A percentile compares a stretch with the other conserved stretches of the same genome.
Evolutionary conservation across 2,329 filamentous ascomycete species (phyloP).

Genomic region (Penicillium sp.): DNA sequence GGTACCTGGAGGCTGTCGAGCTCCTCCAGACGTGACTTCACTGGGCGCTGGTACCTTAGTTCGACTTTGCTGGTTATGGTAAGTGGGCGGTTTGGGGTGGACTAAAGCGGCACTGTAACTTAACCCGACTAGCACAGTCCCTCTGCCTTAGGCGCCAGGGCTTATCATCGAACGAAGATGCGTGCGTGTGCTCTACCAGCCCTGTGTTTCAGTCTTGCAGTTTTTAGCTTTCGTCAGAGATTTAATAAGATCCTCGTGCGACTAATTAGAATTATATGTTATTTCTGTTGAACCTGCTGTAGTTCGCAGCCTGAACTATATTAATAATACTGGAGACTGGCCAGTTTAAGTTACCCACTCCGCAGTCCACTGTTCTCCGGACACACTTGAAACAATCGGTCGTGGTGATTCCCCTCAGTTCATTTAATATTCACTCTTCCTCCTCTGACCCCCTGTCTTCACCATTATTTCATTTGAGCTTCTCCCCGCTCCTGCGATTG

Average conservation of each 20-base stretch:
- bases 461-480: slow-evolving; percentile 3
- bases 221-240: neutral
- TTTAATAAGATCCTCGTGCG: neutral
- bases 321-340: slow-evolving; percentile 14
- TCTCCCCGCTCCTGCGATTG: slow-evolving; percentile 27
- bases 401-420: slow-evolving; percentile 6
- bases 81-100: slow-evolving; percentile 1
- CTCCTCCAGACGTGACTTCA: slow-evolving; percentile 9
- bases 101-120: slow-evolving; percentile 5
- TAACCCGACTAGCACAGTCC: neutral
- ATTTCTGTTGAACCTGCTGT: neutral
- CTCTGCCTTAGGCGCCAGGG: slow-evolving; percentile 5
- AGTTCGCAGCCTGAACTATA: slow-evolving; percentile 3
- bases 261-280: neutral
- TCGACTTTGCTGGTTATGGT: slow-evolving; percentile 4
- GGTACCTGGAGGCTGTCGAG: neutral
- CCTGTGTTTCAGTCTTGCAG: neutral
- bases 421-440: slow-evolving; percentile 12
- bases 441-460: slow-evolving; percentile 16
- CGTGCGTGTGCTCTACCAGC: neutral
- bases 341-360: slow-evolving; percentile 3
- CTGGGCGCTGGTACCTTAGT: neutral
- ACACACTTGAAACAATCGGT: slow-evolving; percentile 24
- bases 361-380: slow-evolving; percentile 10
- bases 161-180: neutral